These are phyloP conservation scores for Coniochaeta hoffmannii DNA, from an alignment of 2,329 filamentous ascomycete species.

Conservation along the genomic window DNA sequence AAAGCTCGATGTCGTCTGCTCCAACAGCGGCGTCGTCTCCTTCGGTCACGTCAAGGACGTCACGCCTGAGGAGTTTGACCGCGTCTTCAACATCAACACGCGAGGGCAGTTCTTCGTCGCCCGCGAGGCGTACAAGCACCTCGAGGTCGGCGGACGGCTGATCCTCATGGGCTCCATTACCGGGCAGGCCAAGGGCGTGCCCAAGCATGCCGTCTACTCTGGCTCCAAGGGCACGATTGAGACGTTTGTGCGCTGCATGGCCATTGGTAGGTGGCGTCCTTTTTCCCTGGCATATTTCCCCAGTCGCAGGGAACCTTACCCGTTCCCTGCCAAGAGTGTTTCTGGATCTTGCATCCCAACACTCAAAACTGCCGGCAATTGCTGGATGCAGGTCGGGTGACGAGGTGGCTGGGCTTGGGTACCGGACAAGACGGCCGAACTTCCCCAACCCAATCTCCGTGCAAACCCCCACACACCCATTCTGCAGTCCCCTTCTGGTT, in stretches of 20 bases:
- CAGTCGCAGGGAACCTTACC: background rate
- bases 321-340: background rate
- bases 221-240: slow-evolving; percentile 71
- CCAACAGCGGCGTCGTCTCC: slow-evolving; percentile 61
- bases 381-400: background rate
- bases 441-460: background rate
- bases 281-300: background rate
- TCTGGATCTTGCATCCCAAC: background rate
- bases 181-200: slow-evolving; percentile 58
- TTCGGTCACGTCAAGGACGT: slow-evolving; percentile 65
- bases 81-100: slow-evolving; percentile 62
- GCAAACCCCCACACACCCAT: background rate
- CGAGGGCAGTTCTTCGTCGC: slow-evolving; percentile 67
- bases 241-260: slow-evolving; percentile 59
- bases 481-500: background rate
- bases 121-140: slow-evolving; percentile 61
- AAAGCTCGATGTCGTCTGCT: slow-evolving; percentile 62
- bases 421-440: background rate
- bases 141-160: slow-evolving; percentile 60
- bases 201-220: slow-evolving; percentile 67
- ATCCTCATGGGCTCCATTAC: slow-evolving; percentile 71
- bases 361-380: background rate
- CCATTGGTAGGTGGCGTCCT: background rate
- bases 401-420: background rate
- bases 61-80: slow-evolving; percentile 63